phyloP scores from a whole-genome alignment of 2,329 filamentous ascomycete genomes.

The Meredithiella fracta region DNA sequence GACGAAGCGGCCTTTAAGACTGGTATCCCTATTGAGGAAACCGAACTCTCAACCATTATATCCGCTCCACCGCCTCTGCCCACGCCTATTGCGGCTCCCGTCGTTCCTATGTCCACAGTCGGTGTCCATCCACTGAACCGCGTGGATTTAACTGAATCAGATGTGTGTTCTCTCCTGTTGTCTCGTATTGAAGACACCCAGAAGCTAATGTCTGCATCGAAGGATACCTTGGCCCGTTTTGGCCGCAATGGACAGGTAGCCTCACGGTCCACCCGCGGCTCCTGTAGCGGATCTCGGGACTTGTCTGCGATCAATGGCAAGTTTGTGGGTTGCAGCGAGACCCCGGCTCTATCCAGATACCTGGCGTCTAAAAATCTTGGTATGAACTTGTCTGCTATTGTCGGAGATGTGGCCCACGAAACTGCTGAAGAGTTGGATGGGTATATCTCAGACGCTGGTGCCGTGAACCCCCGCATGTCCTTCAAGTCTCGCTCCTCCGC shows the following conservation, averaged over 20 bases:
- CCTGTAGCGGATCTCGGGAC: neutral
- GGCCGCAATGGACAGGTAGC: slow-evolving; percentile 6
- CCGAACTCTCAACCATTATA: slow-evolving; percentile 5
- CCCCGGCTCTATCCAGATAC: slow-evolving; percentile 11
- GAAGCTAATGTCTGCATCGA: slow-evolving; percentile 11
- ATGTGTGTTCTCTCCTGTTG: slow-evolving; percentile 13
- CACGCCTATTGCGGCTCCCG: neutral
- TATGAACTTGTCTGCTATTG: slow-evolving; percentile 10
- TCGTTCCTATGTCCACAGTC: neutral
- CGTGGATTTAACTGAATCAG: slow-evolving; percentile 9
- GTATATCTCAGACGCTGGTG: slow-evolving; percentile 3
- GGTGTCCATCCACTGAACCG: slow-evolving; percentile 9
- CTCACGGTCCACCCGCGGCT: neutral
- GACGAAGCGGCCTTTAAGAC: slow-evolving; percentile 82
- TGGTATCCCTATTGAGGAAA: slow-evolving; percentile 57
- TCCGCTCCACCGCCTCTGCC: neutral
- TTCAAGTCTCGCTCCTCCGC: neutral
- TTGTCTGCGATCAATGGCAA: slow-evolving; percentile 1
- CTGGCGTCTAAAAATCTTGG: slow-evolving; percentile 13
- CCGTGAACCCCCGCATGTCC: neutral
- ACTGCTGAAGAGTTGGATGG: slow-evolving; percentile 8
- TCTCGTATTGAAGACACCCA: slow-evolving; percentile 13
- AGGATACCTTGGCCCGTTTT: neutral
- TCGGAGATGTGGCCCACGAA: slow-evolving; percentile 9
- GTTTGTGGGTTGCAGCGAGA: slow-evolving; percentile 13